Evolutionary conservation across 306 rosid species (phyloP).

Genomic region (Casuarina cunninghamiana): DNA sequence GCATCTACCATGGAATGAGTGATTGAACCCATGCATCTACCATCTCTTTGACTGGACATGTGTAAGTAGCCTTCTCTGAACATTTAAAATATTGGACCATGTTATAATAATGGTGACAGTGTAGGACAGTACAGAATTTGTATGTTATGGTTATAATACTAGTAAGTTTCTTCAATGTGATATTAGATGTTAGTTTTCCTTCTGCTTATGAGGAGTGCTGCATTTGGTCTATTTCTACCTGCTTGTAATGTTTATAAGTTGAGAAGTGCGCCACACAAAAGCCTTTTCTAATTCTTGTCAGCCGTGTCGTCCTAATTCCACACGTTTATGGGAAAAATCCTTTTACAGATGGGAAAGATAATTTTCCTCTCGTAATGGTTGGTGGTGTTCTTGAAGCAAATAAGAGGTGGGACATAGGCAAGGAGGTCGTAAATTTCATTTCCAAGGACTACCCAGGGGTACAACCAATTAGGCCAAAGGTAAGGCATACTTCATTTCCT

Average conservation of each 20-base stretch:
- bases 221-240: too few species aligned
- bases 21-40: too few species aligned
- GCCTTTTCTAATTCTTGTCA: not conserved
- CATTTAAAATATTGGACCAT: too few species aligned
- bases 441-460: conserved; percentile 64
- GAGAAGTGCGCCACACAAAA: not conserved
- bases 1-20: too few species aligned
- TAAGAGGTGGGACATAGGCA: conserved; percentile 85
- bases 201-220: too few species aligned
- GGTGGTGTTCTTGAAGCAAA: conserved; percentile 98
- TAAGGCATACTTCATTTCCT: conserved; percentile 27
- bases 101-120: too few species aligned
- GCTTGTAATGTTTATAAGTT: not conserved
- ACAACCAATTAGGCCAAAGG: conserved; percentile 79
- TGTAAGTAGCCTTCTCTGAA: too few species aligned
- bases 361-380: conserved; percentile 89
- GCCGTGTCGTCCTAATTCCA: not conserved
- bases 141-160: too few species aligned
- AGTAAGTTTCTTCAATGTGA: too few species aligned
- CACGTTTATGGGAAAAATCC: not conserved
- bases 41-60: too few species aligned
- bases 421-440: conserved; percentile 64
- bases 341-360: conserved; percentile 65
- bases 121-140: too few species aligned
- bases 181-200: too few species aligned